Base-by-base conservation (phyloP, 2,329 filamentous ascomycete species). In the Claviceps capensis region DNA sequence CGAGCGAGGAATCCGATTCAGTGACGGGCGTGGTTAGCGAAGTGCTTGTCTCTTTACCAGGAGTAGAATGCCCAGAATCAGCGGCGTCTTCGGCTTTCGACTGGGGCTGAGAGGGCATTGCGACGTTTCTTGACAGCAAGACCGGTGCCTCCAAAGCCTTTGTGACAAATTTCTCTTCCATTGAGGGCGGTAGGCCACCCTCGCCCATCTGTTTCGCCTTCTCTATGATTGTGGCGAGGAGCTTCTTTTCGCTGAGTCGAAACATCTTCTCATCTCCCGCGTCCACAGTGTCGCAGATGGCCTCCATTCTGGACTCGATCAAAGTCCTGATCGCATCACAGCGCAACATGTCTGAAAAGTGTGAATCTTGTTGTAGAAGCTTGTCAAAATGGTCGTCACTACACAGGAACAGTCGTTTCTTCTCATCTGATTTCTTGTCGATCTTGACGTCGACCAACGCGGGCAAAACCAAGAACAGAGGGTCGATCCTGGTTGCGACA, bases 241-340 rank as follows among this genome's bases (percentile, higher is more conserved):
- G 75, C 63, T 89, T 95, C 13, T 74, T 69, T 60, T 86, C 77
- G 59, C 76, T 93, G 23, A 95, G 70, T 13, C 88, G 81, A 66
- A 86, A 95, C 86, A 96, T 88, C 51, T 71, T 79, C 65, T 96
- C 89, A 54, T 87, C 86, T 14, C 85, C 87, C 1, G 86, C 86
- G 37, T 93, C 85, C 11, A 94, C 85, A 0, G 77, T 84, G 60
- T 96, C 89, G 67, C 90, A 95, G 5, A 93, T 74, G 1, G 72
- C 74, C 1, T 72, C 75, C 70, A 95, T 82, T 38, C 88, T 77
- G 11, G 73, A 67, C 61, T 86, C 81, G 1, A 94, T 64, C 36
- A 75, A 68, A 2, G 57, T 65, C 54, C 72, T 74, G 61, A 72
- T 70, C 53, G 69, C 69, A 50, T 62, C 65, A 62, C 70, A 73